Conservation (phyloP, 73 alveolate genomes). For the Effrenium voratum region DNA sequence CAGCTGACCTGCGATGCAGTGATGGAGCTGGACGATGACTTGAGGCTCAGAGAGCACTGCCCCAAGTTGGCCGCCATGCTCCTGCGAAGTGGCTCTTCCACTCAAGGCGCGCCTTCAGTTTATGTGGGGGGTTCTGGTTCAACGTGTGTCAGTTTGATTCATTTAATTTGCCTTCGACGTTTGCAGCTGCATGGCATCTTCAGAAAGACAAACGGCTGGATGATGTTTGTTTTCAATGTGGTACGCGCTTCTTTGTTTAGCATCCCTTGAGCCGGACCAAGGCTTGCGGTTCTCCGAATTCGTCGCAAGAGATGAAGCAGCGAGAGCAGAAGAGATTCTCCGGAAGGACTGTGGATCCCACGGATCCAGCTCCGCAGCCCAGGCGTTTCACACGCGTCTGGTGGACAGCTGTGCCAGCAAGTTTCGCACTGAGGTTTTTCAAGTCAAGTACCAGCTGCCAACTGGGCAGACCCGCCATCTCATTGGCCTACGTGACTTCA, state of each 20-base stretch:
- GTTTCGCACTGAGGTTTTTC: constrained; percentile 62
- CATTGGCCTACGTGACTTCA: constrained; percentile 61
- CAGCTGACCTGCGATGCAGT: not conserved
- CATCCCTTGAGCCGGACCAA: too few species aligned
- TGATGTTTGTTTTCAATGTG: too few species aligned
- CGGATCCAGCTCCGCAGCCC: not conserved
- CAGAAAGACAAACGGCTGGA: too few species aligned
- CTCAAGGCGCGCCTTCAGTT: too few species aligned
- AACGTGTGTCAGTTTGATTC: too few species aligned
- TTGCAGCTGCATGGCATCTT: too few species aligned
- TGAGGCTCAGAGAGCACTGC: not conserved
- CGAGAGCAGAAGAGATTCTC: constrained; percentile 36
- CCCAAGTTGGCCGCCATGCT: not conserved
- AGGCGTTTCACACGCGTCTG: constrained; percentile 61
- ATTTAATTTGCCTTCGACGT: too few species aligned
- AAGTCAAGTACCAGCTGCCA: constrained; percentile 17
- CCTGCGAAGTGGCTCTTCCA: too few species aligned
- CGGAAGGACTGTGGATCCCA: not conserved
- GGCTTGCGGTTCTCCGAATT: constrained; percentile 38
- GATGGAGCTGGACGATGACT: not conserved
- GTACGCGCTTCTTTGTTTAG: too few species aligned
- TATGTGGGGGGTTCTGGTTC: too few species aligned
- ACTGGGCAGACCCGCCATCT: constrained; percentile 35
- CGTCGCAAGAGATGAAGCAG: constrained; percentile 17
- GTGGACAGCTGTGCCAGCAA: constrained; percentile 48